A percentile compares a stretch with the other conserved stretches of the same genome.
phyloP scores from a whole-genome alignment of 345 rosid species.

The Eucalyptus coolabah region DNA sequence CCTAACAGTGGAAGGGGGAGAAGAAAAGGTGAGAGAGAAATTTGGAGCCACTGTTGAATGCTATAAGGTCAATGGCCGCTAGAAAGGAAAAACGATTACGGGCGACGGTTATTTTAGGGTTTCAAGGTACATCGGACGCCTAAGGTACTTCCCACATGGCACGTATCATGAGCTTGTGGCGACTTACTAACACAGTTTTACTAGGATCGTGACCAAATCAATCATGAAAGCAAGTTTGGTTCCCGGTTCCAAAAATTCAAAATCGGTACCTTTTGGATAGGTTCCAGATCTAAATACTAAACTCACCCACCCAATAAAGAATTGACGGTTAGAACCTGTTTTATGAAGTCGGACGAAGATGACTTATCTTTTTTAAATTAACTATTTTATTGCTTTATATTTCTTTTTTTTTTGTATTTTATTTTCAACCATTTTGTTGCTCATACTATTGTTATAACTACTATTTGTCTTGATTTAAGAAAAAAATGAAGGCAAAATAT shows the following conservation, averaged over 20 bases:
- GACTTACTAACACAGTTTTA: background rate
- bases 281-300: rapidly evolving
- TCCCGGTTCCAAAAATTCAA: rapidly evolving
- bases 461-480: background rate
- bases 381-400: background rate
- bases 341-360: rapidly evolving
- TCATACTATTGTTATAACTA: too few relatives aligned
- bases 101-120: background rate
- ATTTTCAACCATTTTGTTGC: background rate
- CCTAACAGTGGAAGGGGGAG: background rate
- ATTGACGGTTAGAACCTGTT: rapidly evolving
- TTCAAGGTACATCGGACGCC: background rate
- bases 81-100: background rate
- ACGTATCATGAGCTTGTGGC: background rate
- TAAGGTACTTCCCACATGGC: background rate
- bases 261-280: rapidly evolving
- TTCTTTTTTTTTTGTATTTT: too few relatives aligned
- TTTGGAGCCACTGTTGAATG: background rate
- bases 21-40: background rate
- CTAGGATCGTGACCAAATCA: rapidly evolving
- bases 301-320: rapidly evolving
- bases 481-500: background rate
- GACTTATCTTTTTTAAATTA: background rate
- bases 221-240: rapidly evolving
- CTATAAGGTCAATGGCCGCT: background rate